phyloP scores from a whole-genome alignment of 352 stramenopile species.

The Aphanomyces invadans region DNA sequence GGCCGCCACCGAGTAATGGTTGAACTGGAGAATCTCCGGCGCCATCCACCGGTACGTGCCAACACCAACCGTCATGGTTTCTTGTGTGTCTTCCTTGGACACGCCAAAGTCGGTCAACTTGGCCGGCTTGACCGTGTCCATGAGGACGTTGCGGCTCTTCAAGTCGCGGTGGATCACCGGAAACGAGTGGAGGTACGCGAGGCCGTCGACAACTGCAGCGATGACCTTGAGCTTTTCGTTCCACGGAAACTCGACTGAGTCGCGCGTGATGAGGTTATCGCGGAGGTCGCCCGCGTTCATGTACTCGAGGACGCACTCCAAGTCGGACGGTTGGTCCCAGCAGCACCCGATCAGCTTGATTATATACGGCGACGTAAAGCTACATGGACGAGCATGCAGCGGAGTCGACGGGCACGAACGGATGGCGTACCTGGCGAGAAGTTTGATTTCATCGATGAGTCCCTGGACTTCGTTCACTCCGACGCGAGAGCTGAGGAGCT shows the following conservation, averaged over 20 bases:
- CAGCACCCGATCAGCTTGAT: slow-evolving; percentile 4
- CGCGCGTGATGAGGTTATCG: not conserved
- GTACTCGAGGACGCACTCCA: slow-evolving; percentile 19
- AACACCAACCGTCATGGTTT: slow-evolving; percentile 21
- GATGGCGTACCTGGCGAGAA: slow-evolving; percentile 17
- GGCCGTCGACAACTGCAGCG: not conserved
- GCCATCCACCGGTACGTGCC: slow-evolving; percentile 25
- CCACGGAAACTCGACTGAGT: slow-evolving; percentile 5
- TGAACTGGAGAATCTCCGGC: slow-evolving; percentile 22
- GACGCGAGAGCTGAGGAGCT: slow-evolving; percentile 12
- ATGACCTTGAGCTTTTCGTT: slow-evolving; percentile 1
- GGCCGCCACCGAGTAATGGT: slow-evolving; percentile 20
- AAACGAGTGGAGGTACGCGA: slow-evolving; percentile 41
- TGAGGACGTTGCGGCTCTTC: slow-evolving; percentile 14
- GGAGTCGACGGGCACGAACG: not conserved
- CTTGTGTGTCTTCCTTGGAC: slow-evolving; percentile 24
- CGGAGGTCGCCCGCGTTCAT: slow-evolving; percentile 18
- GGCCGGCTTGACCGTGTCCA: slow-evolving; percentile 13
- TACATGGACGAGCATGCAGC: slow-evolving; percentile 17
- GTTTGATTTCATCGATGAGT: slow-evolving; percentile 24
- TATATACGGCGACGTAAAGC: slow-evolving; percentile 20
- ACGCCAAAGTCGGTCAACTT: slow-evolving; percentile 32
- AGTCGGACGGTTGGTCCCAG: slow-evolving; percentile 24
- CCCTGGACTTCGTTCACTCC: slow-evolving; percentile 11
- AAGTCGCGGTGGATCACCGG: slow-evolving; percentile 23